phyloP scores from a whole-genome alignment of 495 filamentous ascomycete species.

The Platismatia glauca region DNA sequence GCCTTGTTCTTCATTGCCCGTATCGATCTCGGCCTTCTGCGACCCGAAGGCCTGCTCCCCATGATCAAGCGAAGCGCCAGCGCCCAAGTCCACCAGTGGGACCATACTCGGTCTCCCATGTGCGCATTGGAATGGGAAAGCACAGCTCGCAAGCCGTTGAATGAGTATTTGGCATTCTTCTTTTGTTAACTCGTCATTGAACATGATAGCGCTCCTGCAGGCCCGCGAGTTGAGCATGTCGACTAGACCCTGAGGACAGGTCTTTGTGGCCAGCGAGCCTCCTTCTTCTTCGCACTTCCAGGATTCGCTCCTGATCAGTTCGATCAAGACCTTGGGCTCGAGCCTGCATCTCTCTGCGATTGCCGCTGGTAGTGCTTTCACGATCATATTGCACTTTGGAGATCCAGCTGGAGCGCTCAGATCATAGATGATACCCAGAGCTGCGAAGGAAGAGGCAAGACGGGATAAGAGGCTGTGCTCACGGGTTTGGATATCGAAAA shows the following conservation, averaged over 20 bases:
- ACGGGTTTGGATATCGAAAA: conserved; percentile 49
- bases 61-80: neutral
- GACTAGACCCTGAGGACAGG: conserved; percentile 59
- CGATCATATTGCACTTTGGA: conserved; percentile 32
- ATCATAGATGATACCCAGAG: conserved; percentile 64
- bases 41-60: conserved; percentile 5
- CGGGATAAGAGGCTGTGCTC: conserved; percentile 50
- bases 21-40: neutral
- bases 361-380: conserved; percentile 53
- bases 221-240: conserved; percentile 85
- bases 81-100: conserved; percentile 54
- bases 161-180: conserved; percentile 62
- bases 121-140: conserved; percentile 89
- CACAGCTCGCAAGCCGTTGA: conserved; percentile 51
- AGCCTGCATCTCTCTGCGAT: conserved; percentile 69
- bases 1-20: neutral
- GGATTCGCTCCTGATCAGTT: conserved; percentile 64
- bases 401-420: neutral
- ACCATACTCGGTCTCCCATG: conserved; percentile 76
- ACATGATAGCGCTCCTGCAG: conserved; percentile 92
- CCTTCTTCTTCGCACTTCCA: conserved; percentile 38
- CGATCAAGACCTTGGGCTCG: conserved; percentile 58
- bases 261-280: neutral
- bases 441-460: conserved; percentile 47
- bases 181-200: conserved; percentile 66